Percentiles rank a stretch among this genome's conserved stretches.
phyloP scores from a whole-genome alignment of 257 asterid genomes.

The Forsythia viridissima region DNA sequence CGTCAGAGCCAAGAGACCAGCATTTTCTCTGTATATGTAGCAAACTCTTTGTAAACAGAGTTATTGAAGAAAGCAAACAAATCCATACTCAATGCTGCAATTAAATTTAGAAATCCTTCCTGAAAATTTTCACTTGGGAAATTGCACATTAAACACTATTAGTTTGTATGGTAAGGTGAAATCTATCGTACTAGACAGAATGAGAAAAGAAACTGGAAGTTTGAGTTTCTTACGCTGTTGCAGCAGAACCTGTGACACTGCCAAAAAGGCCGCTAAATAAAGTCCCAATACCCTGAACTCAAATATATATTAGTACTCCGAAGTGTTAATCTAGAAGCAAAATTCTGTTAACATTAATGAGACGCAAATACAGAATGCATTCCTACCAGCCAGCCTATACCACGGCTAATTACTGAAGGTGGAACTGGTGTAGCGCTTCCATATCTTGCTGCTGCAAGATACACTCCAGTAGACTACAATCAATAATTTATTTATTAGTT shows the following conservation, averaged over 20 bases:
- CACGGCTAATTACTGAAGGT: slow-evolving; percentile 81
- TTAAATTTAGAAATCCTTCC: no score
- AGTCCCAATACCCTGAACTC: slow-evolving; percentile 66
- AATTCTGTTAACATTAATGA: background rate
- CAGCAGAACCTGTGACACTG: slow-evolving; percentile 63
- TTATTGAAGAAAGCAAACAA: background rate
- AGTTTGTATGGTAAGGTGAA: background rate
- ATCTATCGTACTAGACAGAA: no score
- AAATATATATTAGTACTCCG: background rate
- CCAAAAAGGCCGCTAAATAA: slow-evolving; percentile 69
- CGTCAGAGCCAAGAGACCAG: slow-evolving; percentile 76
- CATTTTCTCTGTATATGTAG: slow-evolving; percentile 57
- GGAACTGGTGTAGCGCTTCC: slow-evolving; percentile 91
- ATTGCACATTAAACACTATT: background rate
- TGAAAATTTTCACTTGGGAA: background rate
- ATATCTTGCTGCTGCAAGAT: slow-evolving; percentile 79
- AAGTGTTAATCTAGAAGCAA: background rate
- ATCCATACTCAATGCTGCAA: no score
- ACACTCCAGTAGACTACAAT: slow-evolving; percentile 72
- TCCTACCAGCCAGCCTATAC: slow-evolving; percentile 82
- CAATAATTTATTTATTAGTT: background rate
- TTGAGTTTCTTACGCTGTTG: slow-evolving; percentile 55
- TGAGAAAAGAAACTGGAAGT: background rate
- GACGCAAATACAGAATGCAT: background rate
- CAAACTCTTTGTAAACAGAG: background rate